Evolutionary conservation across 2,329 filamentous ascomycete genomes (phyloP), one percentile per base, ranked within the genome.

Genomic region (Venturia pyrina): DNA sequence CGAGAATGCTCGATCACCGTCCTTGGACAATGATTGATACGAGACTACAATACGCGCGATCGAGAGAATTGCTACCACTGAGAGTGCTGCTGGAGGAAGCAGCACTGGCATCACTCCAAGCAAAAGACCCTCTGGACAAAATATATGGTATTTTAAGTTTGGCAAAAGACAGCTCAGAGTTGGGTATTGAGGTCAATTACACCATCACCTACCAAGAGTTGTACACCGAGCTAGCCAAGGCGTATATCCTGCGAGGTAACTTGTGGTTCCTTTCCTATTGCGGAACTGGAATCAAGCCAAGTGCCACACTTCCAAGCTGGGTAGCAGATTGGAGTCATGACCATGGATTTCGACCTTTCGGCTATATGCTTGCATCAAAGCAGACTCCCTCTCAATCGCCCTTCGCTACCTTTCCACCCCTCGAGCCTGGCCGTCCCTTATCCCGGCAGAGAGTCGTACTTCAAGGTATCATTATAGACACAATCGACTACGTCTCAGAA

Each of bases 241-340:
- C 28, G 59, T 62, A 62, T 62, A 44, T 62, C 8, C 24, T 41
- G 32, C 59, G 59, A 24, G 59, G 59, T 6, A 34, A 62, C 7
- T 13, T 62, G 28, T 62, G 59, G 59, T 62, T 62, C 15, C 11
- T 62, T 10, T 41, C 37, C 4, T 62, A 62, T 28, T 62, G 59
- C 34, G 50, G 50, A 5, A 56, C 24, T 56, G 50, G 15, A 11
- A 56, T 15, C 13, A 34, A 32, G 50, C 24, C 24, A 10, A 17
- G 24, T n/a, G 3, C 24, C 24, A 32, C 50, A 34, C 24, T 56
- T 34, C 50, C 50, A 7, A 56, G 50, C 15, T 56, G 50, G 50
- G 50, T 56, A 7, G 24, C 50, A 32, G 50, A 56, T 17, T 56
- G 50, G 50, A 32, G 24, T 34, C 50, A 56, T 10, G 50, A 56